phyloP scores from a whole-genome alignment of 129 eudicot genomes.

The Artemisia argyi region DNA sequence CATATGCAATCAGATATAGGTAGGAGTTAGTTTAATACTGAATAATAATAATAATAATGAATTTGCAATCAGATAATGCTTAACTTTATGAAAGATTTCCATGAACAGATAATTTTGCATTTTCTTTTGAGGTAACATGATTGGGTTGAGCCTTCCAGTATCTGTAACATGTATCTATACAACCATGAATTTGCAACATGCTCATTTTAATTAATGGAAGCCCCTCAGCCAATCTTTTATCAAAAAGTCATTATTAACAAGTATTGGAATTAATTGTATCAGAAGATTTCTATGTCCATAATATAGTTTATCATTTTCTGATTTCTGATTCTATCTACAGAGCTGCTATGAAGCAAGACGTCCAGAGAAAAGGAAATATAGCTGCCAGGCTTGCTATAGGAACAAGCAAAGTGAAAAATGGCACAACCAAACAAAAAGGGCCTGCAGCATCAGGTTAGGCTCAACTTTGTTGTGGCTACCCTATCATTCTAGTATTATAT shows the following conservation, averaged over 20 bases:
- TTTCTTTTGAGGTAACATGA: no score
- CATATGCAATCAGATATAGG: no score
- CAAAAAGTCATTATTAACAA: neutral
- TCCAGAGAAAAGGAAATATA: constrained; percentile 42
- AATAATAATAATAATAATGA: no score
- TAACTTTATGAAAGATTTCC: no score
- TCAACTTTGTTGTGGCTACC: no score
- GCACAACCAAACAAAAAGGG: constrained; percentile 34
- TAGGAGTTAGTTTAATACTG: no score
- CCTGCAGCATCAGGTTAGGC: constrained; percentile 38
- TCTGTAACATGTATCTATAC: neutral
- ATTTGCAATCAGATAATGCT: no score
- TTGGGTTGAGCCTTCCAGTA: neutral
- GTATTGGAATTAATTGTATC: constrained; percentile 1
- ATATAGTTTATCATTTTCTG: constrained; percentile 9
- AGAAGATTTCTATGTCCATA: neutral
- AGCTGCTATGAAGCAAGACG: constrained; percentile 53
- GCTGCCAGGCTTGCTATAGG: constrained; percentile 24
- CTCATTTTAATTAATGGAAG: neutral
- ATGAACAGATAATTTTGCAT: no score
- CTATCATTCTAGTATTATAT: neutral
- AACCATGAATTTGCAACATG: neutral
- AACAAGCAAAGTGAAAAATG: constrained; percentile 42
- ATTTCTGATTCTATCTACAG: constrained; percentile 21
- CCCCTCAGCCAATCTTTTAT: neutral